Percentiles rank a stretch among this genome's conserved stretches.
phyloP scores from a whole-genome alignment of 2,329 filamentous ascomycete species.

The Pestalotiopsis sp. region DNA sequence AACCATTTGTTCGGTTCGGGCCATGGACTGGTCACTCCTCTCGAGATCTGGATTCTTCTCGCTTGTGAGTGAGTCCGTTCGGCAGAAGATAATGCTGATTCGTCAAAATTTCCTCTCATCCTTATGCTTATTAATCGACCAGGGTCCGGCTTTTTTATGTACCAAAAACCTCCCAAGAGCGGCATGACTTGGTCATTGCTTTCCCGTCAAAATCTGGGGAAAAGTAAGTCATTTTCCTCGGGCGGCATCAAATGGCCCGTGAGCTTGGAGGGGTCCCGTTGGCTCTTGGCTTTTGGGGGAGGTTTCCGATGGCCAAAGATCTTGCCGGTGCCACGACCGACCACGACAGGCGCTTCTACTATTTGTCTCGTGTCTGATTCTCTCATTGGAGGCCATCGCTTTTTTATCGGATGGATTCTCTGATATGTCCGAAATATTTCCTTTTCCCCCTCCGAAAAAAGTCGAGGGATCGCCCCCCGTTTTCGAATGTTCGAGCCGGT shows the following conservation, averaged over 20 bases:
- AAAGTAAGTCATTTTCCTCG: not conserved
- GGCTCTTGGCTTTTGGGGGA: not conserved
- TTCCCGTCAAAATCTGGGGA: not conserved
- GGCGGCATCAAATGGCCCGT: not conserved
- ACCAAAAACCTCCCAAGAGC: not conserved
- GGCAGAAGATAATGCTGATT: not conserved
- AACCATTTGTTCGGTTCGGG: too few relatives aligned
- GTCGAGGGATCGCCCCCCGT: too few relatives aligned
- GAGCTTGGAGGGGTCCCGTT: not conserved
- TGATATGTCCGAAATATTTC: not conserved
- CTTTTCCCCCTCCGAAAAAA: not conserved
- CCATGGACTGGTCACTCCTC: too few relatives aligned
- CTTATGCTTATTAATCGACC: not conserved
- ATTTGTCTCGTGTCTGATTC: not conserved
- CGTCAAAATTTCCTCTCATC: not conserved
- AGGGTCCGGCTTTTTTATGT: not conserved
- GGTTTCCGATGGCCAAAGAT: not conserved
- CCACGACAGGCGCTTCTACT: not conserved
- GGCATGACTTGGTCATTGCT: not conserved
- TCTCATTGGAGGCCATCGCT: too few relatives aligned
- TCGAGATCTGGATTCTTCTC: too few relatives aligned
- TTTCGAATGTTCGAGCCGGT: slow-evolving; percentile 9
- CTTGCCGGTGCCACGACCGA: not conserved
- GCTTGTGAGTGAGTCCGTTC: not conserved
- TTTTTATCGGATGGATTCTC: not conserved